phyloP scores from a whole-genome alignment of 2,329 filamentous ascomycete genomes.

The Pseudocercospora eumusae region DNA sequence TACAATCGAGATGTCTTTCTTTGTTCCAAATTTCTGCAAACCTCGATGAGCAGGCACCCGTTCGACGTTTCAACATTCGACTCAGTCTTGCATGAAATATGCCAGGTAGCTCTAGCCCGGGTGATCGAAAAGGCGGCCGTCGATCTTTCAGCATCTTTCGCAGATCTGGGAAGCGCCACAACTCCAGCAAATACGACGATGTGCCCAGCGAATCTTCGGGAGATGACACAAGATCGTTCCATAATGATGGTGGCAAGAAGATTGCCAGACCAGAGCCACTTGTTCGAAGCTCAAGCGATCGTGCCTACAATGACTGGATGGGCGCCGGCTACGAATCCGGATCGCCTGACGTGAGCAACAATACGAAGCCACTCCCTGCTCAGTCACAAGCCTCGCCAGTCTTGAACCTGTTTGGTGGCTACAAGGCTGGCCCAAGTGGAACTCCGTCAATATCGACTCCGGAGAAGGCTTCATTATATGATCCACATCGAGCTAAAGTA shows the following conservation, averaged over 20 bases:
- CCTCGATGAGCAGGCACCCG: not conserved
- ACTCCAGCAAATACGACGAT: not conserved
- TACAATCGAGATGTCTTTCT: not conserved
- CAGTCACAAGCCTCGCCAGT: not conserved
- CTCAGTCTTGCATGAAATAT: not conserved
- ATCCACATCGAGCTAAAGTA: not conserved
- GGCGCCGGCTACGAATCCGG: not conserved
- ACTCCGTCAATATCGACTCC: not conserved
- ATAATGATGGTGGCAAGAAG: not conserved
- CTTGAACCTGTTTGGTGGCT: not conserved
- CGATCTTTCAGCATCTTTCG: not conserved
- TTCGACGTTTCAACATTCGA: not conserved
- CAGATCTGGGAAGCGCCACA: not conserved
- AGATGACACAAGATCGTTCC: not conserved
- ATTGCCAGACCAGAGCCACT: not conserved
- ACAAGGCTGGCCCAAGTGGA: not conserved
- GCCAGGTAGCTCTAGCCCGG: not conserved
- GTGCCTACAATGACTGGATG: constrained; percentile 1
- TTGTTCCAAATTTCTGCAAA: not conserved
- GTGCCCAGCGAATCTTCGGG: not conserved
- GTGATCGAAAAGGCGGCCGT: not conserved
- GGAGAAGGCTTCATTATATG: not conserved
- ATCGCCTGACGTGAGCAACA: not conserved
- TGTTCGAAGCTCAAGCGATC: not conserved
- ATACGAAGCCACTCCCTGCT: not conserved